Evolutionary conservation across 2,329 filamentous ascomycete species (phyloP).

Genomic region (Magnaporthiopsis poae): DNA sequence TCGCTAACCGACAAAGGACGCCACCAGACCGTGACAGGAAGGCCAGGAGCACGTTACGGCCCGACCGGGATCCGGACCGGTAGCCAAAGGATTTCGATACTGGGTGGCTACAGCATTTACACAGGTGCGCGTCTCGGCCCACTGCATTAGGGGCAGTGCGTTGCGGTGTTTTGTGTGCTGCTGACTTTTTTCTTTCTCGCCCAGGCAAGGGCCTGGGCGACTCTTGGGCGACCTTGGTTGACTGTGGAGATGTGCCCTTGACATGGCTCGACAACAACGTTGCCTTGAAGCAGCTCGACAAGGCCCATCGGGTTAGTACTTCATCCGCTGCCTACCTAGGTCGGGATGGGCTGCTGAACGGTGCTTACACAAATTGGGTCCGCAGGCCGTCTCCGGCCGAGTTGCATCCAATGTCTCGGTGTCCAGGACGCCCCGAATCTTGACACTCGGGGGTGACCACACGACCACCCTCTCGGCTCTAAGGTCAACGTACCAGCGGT

Average conservation of each 20-base stretch:
- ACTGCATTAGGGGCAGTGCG: not conserved
- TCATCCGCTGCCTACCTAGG: too few relatives aligned
- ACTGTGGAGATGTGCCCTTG: conserved; percentile 71
- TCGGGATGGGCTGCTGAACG: too few relatives aligned
- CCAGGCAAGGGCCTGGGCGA: conserved; percentile 52
- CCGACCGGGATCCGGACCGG: conserved; percentile 20
- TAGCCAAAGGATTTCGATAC: conserved; percentile 16
- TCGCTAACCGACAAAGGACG: not conserved
- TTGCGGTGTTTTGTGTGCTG: conserved; percentile 6
- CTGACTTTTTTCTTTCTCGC: not conserved
- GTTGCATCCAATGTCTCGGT: conserved; percentile 30
- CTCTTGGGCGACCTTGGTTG: conserved; percentile 64
- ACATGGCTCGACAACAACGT: conserved; percentile 69
- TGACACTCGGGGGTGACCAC: conserved; percentile 57
- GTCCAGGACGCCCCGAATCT: conserved; percentile 39
- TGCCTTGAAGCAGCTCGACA: conserved; percentile 64
- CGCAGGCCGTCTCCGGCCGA: conserved; percentile 17
- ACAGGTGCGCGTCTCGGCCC: conserved; percentile 12
- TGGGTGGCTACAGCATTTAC: conserved; percentile 18
- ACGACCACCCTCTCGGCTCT: conserved; percentile 53
- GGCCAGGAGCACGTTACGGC: conserved; percentile 21
- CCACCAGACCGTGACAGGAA: conserved; percentile 15
- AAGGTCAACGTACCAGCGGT: conserved; percentile 46
- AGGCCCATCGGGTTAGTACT: conserved; percentile 43
- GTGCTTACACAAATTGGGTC: too few relatives aligned